Conservation (phyloP, 305 asterid species). For the Caryopteris hybrid region DNA sequence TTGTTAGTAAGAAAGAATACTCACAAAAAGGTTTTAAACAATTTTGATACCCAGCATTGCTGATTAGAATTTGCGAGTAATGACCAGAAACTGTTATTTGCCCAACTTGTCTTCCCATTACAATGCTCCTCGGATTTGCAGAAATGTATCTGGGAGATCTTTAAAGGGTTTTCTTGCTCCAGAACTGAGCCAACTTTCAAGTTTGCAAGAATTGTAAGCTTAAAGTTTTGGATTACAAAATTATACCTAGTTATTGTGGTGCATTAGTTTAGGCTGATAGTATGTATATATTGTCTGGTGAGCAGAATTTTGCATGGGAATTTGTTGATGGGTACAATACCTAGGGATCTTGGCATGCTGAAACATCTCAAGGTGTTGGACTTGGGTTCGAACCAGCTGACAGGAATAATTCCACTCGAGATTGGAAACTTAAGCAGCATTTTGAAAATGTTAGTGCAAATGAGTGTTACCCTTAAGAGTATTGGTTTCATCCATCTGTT, state of each 20-base stretch:
- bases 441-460: slow-evolving; percentile 60
- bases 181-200: slow-evolving; percentile 51
- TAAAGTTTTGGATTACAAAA: not conserved
- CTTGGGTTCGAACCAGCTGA: slow-evolving; percentile 70
- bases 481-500: slow-evolving; percentile 9
- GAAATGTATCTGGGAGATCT: slow-evolving; percentile 73
- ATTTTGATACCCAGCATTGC: not conserved
- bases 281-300: slow-evolving; percentile 13
- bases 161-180: slow-evolving; percentile 84
- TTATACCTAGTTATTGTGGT: not conserved
- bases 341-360: slow-evolving; percentile 73
- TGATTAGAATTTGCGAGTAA: not conserved
- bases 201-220: slow-evolving; percentile 81
- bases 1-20: not conserved
- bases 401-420: slow-evolving; percentile 79
- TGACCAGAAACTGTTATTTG: too few relatives aligned
- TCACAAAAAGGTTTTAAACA: not conserved
- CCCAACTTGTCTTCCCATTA: too few relatives aligned
- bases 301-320: slow-evolving; percentile 78
- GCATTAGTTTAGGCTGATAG: slow-evolving; percentile 5
- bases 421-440: slow-evolving; percentile 69
- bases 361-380: slow-evolving; percentile 74
- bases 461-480: slow-evolving; percentile 2
- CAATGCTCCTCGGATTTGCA: slow-evolving; percentile 36
- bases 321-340: slow-evolving; percentile 65